Conservation (phyloP, 2,329 filamentous ascomycete species). For the Juglanconis sp. region DNA sequence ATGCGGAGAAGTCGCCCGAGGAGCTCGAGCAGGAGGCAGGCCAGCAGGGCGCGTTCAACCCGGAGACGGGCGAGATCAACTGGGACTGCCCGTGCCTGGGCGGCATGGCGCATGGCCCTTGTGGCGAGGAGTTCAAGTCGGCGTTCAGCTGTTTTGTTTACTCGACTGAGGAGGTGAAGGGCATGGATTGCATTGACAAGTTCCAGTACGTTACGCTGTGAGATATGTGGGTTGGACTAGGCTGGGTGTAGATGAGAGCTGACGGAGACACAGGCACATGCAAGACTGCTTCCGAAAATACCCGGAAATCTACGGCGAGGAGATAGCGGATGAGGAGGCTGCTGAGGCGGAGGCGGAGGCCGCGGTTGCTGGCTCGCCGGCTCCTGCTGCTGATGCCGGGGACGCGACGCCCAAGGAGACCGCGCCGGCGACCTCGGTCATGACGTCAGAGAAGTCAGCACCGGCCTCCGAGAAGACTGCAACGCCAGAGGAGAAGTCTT, state of each 20-base stretch:
- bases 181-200: conserved; percentile 95
- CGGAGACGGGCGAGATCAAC: conserved; percentile 98
- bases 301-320: conserved; percentile 88
- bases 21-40: conserved; percentile 75
- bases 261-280: conserved; percentile 66
- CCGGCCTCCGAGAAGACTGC: neutral
- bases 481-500: neutral
- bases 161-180: conserved; percentile 91
- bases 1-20: conserved; percentile 36
- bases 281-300: conserved; percentile 93
- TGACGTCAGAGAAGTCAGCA: neutral
- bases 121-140: conserved; percentile 89
- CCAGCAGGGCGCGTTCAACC: conserved; percentile 92
- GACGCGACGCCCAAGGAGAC: conserved; percentile 10
- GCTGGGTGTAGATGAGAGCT: neutral
- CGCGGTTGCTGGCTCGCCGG: conserved; percentile 1
- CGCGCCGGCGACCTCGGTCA: neutral
- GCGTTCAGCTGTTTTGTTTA: conserved; percentile 99
- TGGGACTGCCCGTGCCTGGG: conserved; percentile 98
- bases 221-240: neutral
- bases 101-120: conserved; percentile 94
- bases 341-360: conserved; percentile 26
- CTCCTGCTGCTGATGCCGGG: neutral
- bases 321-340: conserved; percentile 73
- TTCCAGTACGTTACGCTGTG: conserved; percentile 69